Conservation (phyloP, 1,284 basidiomycete genomes). For the Pterulicium gracile region DNA sequence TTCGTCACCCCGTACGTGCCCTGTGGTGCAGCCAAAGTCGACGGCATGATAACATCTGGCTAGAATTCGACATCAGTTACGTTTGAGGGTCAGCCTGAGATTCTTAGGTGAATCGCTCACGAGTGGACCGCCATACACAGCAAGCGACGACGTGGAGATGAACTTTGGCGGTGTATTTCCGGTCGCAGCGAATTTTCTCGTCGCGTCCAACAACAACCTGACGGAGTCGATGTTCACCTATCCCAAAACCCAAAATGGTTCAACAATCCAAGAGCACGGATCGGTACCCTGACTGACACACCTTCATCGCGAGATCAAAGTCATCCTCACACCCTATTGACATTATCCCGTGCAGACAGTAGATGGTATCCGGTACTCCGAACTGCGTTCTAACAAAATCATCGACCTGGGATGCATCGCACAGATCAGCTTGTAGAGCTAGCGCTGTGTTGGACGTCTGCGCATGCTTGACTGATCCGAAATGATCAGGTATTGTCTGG, state of each 20-base stretch:
- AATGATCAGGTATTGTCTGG: slow-evolving; percentile 21
- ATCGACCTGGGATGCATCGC: slow-evolving; percentile 17
- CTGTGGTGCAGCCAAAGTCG: slow-evolving; percentile 45
- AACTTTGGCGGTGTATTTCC: slow-evolving; percentile 31
- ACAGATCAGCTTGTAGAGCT: slow-evolving; percentile 24
- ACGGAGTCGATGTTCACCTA: slow-evolving; percentile 58
- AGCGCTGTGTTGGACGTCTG: slow-evolving; percentile 40
- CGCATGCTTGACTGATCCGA: no score
- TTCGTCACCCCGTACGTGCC: slow-evolving; percentile 51
- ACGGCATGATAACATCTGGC: slow-evolving; percentile 36
- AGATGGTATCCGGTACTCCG: neutral
- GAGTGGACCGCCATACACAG: slow-evolving; percentile 54
- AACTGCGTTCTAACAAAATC: slow-evolving; percentile 15
- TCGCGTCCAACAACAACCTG: slow-evolving; percentile 36
- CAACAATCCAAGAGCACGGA: no score
- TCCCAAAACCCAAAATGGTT: no score
- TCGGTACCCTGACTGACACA: neutral
- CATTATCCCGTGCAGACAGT: slow-evolving; percentile 5
- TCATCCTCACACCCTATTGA: slow-evolving; percentile 4
- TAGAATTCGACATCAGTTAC: no score
- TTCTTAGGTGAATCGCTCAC: no score
- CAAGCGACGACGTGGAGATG: slow-evolving; percentile 51
- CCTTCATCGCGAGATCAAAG: slow-evolving; percentile 5
- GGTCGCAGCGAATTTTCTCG: slow-evolving; percentile 27
- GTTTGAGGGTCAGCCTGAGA: no score